These are phyloP conservation scores for Echium plantagineum DNA, from an alignment of 257 asterid genomes.

Conservation along the genomic window DNA sequence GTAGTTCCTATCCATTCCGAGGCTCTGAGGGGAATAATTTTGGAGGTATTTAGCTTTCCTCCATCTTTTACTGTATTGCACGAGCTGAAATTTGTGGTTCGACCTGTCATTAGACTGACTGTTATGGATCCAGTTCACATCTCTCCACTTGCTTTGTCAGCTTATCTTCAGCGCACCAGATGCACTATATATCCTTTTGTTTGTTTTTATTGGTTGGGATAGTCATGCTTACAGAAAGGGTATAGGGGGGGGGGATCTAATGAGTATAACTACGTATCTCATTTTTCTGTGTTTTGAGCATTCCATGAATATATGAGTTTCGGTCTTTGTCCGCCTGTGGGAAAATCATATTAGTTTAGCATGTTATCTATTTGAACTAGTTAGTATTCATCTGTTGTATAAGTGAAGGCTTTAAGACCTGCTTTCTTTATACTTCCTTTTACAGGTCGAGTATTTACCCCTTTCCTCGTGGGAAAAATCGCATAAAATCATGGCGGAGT, in stretches of 20 bases:
- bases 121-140: no score
- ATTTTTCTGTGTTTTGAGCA: no score
- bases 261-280: no score
- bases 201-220: no score
- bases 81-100: neutral
- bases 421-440: conserved; percentile 7
- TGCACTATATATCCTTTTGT: no score
- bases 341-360: no score
- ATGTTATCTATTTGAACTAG: neutral
- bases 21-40: conserved; percentile 83
- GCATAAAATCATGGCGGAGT: conserved; percentile 72
- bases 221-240: no score
- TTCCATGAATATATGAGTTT: neutral
- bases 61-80: neutral
- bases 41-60: conserved; percentile 55
- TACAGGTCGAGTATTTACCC: conserved; percentile 90
- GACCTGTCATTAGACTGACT: no score
- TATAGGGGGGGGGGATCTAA: no score
- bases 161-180: no score
- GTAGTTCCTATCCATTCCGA: conserved; percentile 75
- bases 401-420: neutral
- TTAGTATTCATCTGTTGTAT: neutral
- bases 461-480: conserved; percentile 87
- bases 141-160: no score
- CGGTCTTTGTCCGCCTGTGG: neutral